phyloP scores from a whole-genome alignment of 2,329 filamentous ascomycete species.

The Cordyceps pruinosa region DNA sequence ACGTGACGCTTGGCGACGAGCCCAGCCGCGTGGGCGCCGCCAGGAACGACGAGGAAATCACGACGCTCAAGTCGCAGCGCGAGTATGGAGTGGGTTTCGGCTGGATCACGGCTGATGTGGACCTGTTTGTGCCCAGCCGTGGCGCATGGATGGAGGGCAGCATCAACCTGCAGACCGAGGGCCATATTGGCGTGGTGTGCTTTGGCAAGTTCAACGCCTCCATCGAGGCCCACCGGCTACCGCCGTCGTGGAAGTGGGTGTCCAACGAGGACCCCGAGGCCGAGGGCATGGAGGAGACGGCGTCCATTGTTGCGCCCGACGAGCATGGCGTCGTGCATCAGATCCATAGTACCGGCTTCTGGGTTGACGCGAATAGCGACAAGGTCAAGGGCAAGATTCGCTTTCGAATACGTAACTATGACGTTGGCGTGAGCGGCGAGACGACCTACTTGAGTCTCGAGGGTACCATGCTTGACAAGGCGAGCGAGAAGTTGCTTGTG shows the following conservation, averaged over 20 bases:
- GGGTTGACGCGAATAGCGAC: conserved; percentile 63
- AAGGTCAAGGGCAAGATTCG: conserved; percentile 63
- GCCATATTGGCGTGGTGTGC: conserved; percentile 81
- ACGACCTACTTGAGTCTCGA: conserved; percentile 79
- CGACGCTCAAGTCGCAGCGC: conserved; percentile 50
- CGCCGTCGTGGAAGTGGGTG: conserved; percentile 73
- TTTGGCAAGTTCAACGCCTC: conserved; percentile 90
- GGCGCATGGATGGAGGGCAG: conserved; percentile 72
- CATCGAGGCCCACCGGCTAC: conserved; percentile 70
- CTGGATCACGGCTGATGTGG: conserved; percentile 82
- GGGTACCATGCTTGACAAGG: conserved; percentile 71
- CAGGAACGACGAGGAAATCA: conserved; percentile 40
- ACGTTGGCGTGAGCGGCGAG: conserved; percentile 66
- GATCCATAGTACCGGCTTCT: conserved; percentile 60
- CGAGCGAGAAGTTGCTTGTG: conserved; percentile 54
- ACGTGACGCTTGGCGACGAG: conserved; percentile 57
- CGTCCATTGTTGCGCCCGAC: conserved; percentile 34
- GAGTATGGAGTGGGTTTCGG: conserved; percentile 83
- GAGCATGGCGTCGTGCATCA: conserved; percentile 47
- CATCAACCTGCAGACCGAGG: conserved; percentile 81
- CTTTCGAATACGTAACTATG: conserved; percentile 80
- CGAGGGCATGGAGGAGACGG: conserved; percentile 35
- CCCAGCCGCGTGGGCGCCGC: conserved; percentile 45
- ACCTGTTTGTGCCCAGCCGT: conserved; percentile 70
- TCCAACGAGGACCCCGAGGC: conserved; percentile 42